Evolutionary conservation across 495 filamentous ascomycete species (phyloP).

Genomic region (Glutinoglossum americanum): DNA sequence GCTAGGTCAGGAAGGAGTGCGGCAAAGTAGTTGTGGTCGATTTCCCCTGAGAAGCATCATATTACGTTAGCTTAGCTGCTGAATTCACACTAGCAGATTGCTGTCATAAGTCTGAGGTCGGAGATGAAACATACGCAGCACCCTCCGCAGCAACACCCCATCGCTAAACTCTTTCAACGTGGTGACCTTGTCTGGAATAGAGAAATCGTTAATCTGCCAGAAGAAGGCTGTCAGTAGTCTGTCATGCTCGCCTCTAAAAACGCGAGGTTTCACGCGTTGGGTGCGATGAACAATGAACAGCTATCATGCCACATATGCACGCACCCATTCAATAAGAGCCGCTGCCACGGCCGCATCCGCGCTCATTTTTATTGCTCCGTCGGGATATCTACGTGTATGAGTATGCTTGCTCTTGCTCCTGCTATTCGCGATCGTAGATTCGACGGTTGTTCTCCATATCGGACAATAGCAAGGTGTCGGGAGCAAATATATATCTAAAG

Average conservation of each 20-base stretch:
- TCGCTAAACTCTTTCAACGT: constrained; percentile 44
- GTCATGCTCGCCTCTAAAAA: background rate
- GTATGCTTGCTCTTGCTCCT: background rate
- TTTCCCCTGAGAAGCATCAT: constrained; percentile 22
- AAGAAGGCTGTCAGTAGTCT: constrained; percentile 2
- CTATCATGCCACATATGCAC: constrained; percentile 1
- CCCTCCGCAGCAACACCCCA: constrained; percentile 49
- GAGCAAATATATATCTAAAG: background rate
- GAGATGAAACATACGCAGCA: constrained; percentile 21
- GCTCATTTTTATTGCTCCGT: background rate
- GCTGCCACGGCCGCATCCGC: constrained; percentile 15
- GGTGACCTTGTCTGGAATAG: constrained; percentile 23
- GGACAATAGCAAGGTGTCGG: background rate
- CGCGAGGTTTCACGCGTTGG: constrained; percentile 1
- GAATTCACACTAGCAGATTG: background rate
- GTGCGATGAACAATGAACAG: background rate
- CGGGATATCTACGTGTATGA: background rate
- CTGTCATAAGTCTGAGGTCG: background rate
- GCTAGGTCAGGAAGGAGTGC: constrained; percentile 35
- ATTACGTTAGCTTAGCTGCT: constrained; percentile 1
- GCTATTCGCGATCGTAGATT: background rate
- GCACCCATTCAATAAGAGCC: constrained; percentile 34
- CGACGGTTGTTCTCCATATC: background rate
- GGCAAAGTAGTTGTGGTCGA: constrained; percentile 47
- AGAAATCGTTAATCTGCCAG: constrained; percentile 28